These are phyloP conservation scores for Lizonia empirigonia DNA, from an alignment of 2,329 filamentous ascomycete genomes.

Conservation along the genomic window DNA sequence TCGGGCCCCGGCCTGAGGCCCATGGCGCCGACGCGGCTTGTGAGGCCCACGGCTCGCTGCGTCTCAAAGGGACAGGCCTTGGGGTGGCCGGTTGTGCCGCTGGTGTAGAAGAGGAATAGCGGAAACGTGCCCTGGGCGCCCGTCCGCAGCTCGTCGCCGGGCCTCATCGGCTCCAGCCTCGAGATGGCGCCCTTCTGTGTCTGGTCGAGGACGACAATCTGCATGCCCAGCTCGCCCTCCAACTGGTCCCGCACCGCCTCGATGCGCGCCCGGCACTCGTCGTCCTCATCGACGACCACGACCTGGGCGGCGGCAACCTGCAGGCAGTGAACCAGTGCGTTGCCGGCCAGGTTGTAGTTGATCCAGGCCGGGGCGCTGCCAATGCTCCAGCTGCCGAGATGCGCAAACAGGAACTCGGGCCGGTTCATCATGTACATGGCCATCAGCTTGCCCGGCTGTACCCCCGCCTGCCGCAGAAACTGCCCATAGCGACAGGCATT, in stretches of 20 bases:
- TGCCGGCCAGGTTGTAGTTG: constrained; percentile 70
- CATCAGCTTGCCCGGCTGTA: constrained; percentile 65
- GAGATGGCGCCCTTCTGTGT: constrained; percentile 56
- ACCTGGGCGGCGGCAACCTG: constrained; percentile 60
- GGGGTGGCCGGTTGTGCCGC: constrained; percentile 75
- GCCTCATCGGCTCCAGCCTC: constrained; percentile 56
- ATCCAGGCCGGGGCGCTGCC: constrained; percentile 73
- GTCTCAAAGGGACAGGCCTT: constrained; percentile 71
- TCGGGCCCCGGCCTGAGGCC: constrained; percentile 48
- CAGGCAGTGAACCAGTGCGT: constrained; percentile 70
- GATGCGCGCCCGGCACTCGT: constrained; percentile 61
- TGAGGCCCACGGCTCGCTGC: constrained; percentile 51
- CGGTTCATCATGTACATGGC: constrained; percentile 71
- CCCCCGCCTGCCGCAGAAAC: constrained; percentile 53
- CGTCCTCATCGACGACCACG: constrained; percentile 54
- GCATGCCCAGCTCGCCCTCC: constrained; percentile 63
- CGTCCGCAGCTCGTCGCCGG: constrained; percentile 61
- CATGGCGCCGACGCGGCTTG: constrained; percentile 44
- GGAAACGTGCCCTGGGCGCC: constrained; percentile 60
- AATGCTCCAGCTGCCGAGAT: constrained; percentile 68
- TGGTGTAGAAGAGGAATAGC: constrained; percentile 73
- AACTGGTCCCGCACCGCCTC: constrained; percentile 57
- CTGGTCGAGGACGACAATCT: constrained; percentile 60
- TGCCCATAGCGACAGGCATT: constrained; percentile 49
- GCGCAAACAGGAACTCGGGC: constrained; percentile 69